Evolutionary conservation across 306 rosid genomes (phyloP).

Genomic region (Quercus berberidifolia): DNA sequence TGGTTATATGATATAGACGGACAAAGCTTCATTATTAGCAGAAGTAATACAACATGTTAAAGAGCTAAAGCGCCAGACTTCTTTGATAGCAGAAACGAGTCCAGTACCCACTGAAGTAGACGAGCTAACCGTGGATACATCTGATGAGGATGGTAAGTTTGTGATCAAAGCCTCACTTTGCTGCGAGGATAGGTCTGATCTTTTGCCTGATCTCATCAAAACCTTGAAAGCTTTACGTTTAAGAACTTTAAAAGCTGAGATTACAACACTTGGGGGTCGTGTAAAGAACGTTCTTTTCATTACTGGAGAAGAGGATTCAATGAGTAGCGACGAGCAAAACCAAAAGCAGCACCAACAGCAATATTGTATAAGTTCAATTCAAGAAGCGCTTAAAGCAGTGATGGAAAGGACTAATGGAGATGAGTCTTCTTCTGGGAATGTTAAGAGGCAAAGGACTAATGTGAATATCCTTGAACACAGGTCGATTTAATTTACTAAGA

Average conservation of each 20-base stretch:
- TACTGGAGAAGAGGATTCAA: constrained; percentile 56
- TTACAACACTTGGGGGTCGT: constrained; percentile 72
- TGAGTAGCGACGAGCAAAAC: constrained; percentile 28
- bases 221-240: constrained; percentile 58
- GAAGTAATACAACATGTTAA: constrained; percentile 90
- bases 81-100: constrained; percentile 66
- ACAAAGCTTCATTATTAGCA: constrained; percentile 79
- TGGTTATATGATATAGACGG: constrained; percentile 45
- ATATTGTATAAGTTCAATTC: constrained; percentile 65
- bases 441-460: constrained; percentile 82
- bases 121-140: constrained; percentile 66
- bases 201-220: constrained; percentile 73
- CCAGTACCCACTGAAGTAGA: constrained; percentile 72
- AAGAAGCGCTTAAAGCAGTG: constrained; percentile 78
- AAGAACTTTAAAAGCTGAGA: constrained; percentile 79
- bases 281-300: constrained; percentile 75
- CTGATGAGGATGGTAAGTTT: constrained; percentile 66
- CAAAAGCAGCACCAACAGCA: constrained; percentile 33
- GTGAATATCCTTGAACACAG: constrained; percentile 58
- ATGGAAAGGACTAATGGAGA: constrained; percentile 69
- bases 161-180: constrained; percentile 80
- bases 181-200: constrained; percentile 85
- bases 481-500: constrained; percentile 39
- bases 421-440: constrained; percentile 58
- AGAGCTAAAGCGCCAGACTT: constrained; percentile 79